Percentiles rank a stretch among this genome's conserved stretches.
Evolutionary conservation across 2,329 filamentous ascomycete species (phyloP).

Genomic region (Colletotrichum eleusines): DNA sequence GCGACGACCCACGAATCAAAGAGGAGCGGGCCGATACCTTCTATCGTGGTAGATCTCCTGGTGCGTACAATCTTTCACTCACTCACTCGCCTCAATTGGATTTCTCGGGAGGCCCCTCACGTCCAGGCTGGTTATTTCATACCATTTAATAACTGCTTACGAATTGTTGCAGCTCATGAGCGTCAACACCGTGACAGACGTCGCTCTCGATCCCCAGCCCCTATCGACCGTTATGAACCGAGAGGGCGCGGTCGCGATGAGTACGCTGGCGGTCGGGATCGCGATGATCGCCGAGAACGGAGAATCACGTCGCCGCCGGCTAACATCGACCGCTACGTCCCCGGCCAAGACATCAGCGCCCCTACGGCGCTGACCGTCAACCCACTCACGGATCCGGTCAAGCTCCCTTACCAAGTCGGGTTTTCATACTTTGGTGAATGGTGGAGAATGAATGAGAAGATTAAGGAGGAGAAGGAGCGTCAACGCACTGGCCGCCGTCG

Average conservation of each 20-base stretch:
- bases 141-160: constrained; percentile 24
- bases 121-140: background rate
- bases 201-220: constrained; percentile 76
- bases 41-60: constrained; percentile 77
- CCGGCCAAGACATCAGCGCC: constrained; percentile 72
- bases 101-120: background rate
- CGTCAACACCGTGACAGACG: constrained; percentile 67
- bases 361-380: constrained; percentile 65
- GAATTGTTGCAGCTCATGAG: constrained; percentile 61
- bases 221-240: constrained; percentile 83
- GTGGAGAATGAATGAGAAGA: constrained; percentile 85
- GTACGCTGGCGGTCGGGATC: constrained; percentile 64
- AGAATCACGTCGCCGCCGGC: constrained; percentile 72
- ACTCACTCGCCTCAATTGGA: background rate
- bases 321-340: constrained; percentile 88
- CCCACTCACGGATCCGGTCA: constrained; percentile 78
- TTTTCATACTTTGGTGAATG: constrained; percentile 90
- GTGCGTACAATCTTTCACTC: constrained; percentile 61
- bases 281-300: constrained; percentile 68
- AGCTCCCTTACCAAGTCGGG: constrained; percentile 82
- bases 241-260: constrained; percentile 75
- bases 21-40: constrained; percentile 70
- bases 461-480: constrained; percentile 85
- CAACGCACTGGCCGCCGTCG: constrained; percentile 76
- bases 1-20: constrained; percentile 65